Evolutionary conservation across 352 stramenopile genomes (phyloP), one percentile per base, ranked within the genome.

Genomic region (Globisporangium nagaii): DNA sequence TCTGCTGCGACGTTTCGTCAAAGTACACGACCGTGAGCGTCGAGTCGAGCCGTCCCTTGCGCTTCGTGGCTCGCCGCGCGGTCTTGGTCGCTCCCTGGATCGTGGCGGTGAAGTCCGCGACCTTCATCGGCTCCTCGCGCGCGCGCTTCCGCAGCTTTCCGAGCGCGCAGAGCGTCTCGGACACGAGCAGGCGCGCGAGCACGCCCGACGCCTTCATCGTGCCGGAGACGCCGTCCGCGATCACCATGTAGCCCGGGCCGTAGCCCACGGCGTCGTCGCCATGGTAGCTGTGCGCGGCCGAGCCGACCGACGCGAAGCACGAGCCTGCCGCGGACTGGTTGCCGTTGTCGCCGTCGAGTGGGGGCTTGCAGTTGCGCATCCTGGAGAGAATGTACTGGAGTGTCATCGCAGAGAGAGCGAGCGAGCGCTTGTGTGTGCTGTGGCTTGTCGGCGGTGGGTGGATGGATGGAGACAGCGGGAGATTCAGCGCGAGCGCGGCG

Each of bases 231-330:
- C 85, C 85, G 66, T 95, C 85, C 2, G 82, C 80, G 19, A 93
- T 75, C 20, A 93, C 83, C 83, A 95, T 93, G 67, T 89, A 95
- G 37, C 76, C 68, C 3, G 82, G 80, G 0, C 85, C 85, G 56
- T 87, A 95, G n/a, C 82, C 85, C 20, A 93, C 78, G 1, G 85
- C 85, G 53, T 95, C 85, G 65, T 95, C 85, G 34, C 83, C 85
- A 48, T 93, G 83, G 65, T 90, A 95, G 53, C 68, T 82, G 66
- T 93, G 79, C 44, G 74, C 69, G 8, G 85, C 82, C 44, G 73
- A 89, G 36, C 75, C 79, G 2, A 95, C 80, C 5, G 85, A 93
- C 53, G 74, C 56, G 56, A 95, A 93, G 59, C 80, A 86, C 27
- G 56, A 45, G 24, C 40, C 41, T 5, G 6, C 42, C 2, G 27